Conservation (phyloP, 306 rosid species). For the Glycine tomentella region DNA sequence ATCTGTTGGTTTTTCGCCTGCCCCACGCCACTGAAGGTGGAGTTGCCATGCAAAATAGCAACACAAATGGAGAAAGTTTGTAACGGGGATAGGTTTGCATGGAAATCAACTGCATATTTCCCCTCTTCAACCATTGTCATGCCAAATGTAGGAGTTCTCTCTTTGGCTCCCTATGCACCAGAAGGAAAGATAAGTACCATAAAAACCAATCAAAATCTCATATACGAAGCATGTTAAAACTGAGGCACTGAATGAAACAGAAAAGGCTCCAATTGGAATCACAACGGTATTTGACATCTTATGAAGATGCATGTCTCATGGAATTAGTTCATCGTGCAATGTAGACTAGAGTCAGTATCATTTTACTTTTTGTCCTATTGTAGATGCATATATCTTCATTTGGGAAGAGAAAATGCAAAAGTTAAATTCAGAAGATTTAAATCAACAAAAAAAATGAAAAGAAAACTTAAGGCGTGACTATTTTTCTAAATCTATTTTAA, state of each 20-base stretch:
- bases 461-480: background rate
- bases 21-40: slow-evolving; percentile 46
- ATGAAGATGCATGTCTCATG: background rate
- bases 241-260: background rate
- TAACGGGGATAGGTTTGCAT: slow-evolving; percentile 78
- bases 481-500: background rate
- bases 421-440: background rate
- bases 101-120: slow-evolving; percentile 85
- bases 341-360: no score
- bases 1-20: slow-evolving; percentile 56
- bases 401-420: background rate
- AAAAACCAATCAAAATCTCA: slow-evolving; percentile 35
- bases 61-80: slow-evolving; percentile 95
- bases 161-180: slow-evolving; percentile 76
- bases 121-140: slow-evolving; percentile 81
- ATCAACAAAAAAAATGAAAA: background rate
- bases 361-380: no score
- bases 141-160: slow-evolving; percentile 67
- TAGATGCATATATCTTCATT: background rate
- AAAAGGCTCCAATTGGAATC: background rate
- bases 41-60: slow-evolving; percentile 82
- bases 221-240: background rate
- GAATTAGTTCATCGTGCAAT: no score
- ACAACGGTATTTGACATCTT: background rate
- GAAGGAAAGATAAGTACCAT: slow-evolving; percentile 30